Conservation (phyloP, 78 protist genomes). For the Speleostelium caveatum region DNA sequence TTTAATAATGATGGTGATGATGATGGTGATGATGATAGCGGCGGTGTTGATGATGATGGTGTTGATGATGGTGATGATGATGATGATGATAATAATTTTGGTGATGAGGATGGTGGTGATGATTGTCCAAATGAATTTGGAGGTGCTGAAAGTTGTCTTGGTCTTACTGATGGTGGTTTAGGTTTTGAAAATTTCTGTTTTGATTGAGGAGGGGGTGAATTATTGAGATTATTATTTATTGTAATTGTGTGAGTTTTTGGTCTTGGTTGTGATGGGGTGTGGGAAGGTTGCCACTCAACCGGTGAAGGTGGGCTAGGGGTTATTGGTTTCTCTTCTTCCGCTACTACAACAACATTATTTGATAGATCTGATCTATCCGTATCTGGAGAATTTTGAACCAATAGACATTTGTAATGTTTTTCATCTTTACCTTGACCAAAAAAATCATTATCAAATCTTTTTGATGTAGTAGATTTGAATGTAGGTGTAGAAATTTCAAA, state of each 20-base stretch:
- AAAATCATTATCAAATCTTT: background rate
- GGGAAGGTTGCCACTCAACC: background rate
- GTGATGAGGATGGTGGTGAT: background rate
- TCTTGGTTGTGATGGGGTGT: background rate
- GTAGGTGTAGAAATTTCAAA: background rate
- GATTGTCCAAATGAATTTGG: background rate
- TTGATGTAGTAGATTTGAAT: background rate
- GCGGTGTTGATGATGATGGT: background rate
- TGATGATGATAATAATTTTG: background rate
- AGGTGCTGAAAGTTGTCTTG: background rate
- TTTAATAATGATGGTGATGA: background rate
- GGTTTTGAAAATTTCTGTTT: background rate
- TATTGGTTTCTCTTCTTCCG: background rate
- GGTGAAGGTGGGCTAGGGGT: no score
- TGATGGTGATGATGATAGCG: conserved; percentile 9
- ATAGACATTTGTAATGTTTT: background rate
- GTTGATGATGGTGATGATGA: background rate
- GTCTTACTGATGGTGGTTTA: background rate
- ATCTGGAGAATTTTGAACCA: background rate
- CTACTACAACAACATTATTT: background rate
- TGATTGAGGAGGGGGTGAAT: background rate
- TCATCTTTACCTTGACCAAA: background rate
- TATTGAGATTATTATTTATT: background rate
- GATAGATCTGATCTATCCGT: background rate
- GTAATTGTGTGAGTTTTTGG: background rate